phyloP scores from a whole-genome alignment of 2,329 filamentous ascomycete species.

The Penicillium sp. region DNA sequence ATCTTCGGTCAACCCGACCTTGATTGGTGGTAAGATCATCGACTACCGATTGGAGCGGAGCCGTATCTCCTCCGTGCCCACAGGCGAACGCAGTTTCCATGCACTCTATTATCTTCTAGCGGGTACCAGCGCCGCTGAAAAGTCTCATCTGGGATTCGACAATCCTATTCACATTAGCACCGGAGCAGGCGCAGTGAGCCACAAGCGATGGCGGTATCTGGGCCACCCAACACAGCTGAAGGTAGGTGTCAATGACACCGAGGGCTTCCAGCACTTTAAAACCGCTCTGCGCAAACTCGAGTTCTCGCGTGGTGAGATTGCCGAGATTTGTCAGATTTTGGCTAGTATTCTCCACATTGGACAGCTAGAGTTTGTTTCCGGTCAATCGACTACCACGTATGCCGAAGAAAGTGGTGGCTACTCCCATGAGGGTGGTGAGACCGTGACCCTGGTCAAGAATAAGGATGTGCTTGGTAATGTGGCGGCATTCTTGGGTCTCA shows the following conservation, averaged over 20 bases:
- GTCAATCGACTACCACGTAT: conserved; percentile 72
- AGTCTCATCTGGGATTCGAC: conserved; percentile 74
- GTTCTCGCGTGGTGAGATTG: conserved; percentile 89
- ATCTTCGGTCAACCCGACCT: conserved; percentile 75
- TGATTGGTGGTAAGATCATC: conserved; percentile 91
- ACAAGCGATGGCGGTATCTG: conserved; percentile 92
- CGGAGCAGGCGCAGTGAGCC: conserved; percentile 51
- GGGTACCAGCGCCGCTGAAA: conserved; percentile 87
- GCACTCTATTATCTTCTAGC: conserved; percentile 92
- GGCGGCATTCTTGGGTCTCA: conserved; percentile 91
- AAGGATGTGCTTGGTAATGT: conserved; percentile 84
- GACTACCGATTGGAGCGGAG: conserved; percentile 92
- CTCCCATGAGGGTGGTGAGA: conserved; percentile 89
- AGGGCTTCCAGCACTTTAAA: conserved; percentile 97
- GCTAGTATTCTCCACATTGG: conserved; percentile 96
- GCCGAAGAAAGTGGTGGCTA: conserved; percentile 94
- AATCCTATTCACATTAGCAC: conserved; percentile 41
- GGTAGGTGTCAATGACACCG: conserved; percentile 91
- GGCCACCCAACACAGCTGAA: conserved; percentile 96
- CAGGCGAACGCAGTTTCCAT: conserved; percentile 95
- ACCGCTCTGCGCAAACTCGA: conserved; percentile 91
- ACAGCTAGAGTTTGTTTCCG: conserved; percentile 88
- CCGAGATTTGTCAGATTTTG: conserved; percentile 92
- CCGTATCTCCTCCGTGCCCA: conserved; percentile 86
- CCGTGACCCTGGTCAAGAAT: conserved; percentile 84